phyloP scores from a whole-genome alignment of 768 basidiomycete species.

The Leccinum pellstonianum region DNA sequence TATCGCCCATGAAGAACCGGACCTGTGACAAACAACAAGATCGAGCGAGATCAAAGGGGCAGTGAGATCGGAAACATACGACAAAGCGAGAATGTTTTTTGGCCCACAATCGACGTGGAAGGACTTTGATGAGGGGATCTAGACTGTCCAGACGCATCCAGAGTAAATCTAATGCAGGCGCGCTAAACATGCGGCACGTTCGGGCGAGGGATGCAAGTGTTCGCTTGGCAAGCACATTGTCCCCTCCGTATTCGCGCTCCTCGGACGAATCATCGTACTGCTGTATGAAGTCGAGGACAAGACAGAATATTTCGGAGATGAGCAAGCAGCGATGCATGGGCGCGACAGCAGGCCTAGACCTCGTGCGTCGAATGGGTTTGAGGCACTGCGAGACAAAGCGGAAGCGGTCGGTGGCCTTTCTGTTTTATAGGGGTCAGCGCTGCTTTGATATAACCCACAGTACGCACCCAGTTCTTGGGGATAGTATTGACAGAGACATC shows the following conservation, averaged over 20 bases:
- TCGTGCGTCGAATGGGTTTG: not conserved
- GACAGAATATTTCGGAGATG: slow-evolving; percentile 11
- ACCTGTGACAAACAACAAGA: slow-evolving; percentile 1
- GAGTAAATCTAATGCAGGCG: slow-evolving; percentile 20
- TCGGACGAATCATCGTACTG: not conserved
- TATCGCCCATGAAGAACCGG: slow-evolving; percentile 6
- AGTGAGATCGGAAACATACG: slow-evolving; percentile 3
- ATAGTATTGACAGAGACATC: not conserved
- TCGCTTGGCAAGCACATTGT: not conserved
- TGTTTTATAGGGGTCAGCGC: not conserved
- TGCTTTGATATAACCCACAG: not conserved
- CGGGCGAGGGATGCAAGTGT: slow-evolving; percentile 20
- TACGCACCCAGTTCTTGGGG: not conserved
- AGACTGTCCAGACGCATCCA: slow-evolving; percentile 19
- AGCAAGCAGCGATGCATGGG: slow-evolving; percentile 15
- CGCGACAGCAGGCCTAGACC: not conserved
- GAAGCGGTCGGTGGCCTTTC: not conserved
- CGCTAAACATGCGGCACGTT: slow-evolving; percentile 20
- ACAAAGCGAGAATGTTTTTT: slow-evolving; percentile 4
- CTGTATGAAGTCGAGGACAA: slow-evolving; percentile 13
- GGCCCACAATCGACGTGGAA: slow-evolving; percentile 13
- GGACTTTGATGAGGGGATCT: slow-evolving; percentile 17
- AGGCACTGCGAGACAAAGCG: not conserved
- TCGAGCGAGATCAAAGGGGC: not conserved
- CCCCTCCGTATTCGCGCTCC: not conserved